phyloP scores from a whole-genome alignment of 192 early-diverging fungal genomes.

The Jimgerdemannia lactiflua region DNA sequence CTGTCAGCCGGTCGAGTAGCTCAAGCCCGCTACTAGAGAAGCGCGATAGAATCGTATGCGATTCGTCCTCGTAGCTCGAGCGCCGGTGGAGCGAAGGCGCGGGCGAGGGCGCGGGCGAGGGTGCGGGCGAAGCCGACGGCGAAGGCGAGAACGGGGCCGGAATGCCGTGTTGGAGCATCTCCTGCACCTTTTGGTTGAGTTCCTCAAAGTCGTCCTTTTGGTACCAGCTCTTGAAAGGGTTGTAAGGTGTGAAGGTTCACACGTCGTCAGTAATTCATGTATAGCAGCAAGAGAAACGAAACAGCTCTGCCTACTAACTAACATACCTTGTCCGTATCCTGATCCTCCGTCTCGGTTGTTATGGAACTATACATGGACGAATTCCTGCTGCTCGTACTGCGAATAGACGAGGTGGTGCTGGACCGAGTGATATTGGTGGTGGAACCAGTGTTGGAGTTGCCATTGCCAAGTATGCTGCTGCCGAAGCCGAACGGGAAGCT shows the following conservation, averaged over 20 bases:
- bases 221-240: not conserved
- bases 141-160: no score
- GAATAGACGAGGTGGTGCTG: not conserved
- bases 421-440: not conserved
- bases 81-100: not conserved
- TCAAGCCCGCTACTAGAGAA: not conserved
- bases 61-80: not conserved
- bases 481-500: slow-evolving; percentile 7
- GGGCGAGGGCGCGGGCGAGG: no score
- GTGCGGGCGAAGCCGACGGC: no score
- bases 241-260: not conserved
- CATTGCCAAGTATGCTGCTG: not conserved
- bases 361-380: not conserved
- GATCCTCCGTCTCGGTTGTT: not conserved
- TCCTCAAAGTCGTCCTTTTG: slow-evolving; percentile 1
- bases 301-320: not conserved
- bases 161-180: not conserved
- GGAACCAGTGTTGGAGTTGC: not conserved
- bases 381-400: not conserved
- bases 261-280: not conserved
- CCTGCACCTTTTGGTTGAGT: not conserved
- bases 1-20: slow-evolving; percentile 1
- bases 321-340: not conserved
- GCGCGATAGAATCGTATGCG: not conserved
- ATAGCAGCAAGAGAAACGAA: not conserved